Base-by-base conservation (phyloP, 768 basidiomycete genomes). In the Podaxis rugospora region DNA sequence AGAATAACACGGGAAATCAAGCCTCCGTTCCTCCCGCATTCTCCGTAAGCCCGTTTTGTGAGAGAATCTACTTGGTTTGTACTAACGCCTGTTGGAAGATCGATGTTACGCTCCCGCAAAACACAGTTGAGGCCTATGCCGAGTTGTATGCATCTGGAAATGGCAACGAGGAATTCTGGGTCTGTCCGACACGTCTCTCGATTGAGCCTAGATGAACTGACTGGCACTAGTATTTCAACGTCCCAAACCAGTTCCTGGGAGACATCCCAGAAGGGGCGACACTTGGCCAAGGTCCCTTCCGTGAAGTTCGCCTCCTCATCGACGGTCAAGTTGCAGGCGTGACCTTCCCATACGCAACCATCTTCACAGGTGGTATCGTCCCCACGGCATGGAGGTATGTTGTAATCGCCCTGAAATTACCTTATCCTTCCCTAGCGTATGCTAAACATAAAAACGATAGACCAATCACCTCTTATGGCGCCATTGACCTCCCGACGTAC, bases 381-480 rank as follows among this genome's bases (percentile, higher is more conserved):
- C 90, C 89, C 1, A 75, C 82, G 1, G 79, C 84, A 32, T 92
- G 90, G 90, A 80, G 85, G 86, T 86, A 55, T 49, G 64, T n/a
- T 32, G 32, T 32, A 32, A 32, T 32, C 32, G 32, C 7, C 2
- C 25, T 5, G 32, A 37, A 13, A 39, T n/a, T 32, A 36, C 46
- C 13, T n/a, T 50, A 6, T 2, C 14, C 21, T 7, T 51, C 46
- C 11, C 13, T 16, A 25, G 3, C 16, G 47, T 40, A 14, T 35
- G 7, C 23, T 23, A 9, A 65, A 49, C 13, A 51, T 53, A 6
- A 40, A 18, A 51, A 86, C 1, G 42, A 14, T 44, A 44, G 87
- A 52, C 90, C 90, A 0, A 90, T 92, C 69, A 80, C 88, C 0
- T 83, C 90, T 0, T 92, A 90, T 62, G 88, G 89, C 9, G 88